A percentile compares a stretch with the other conserved stretches of the same genome.
Conservation (phyloP, 176 grass and related monocot genomes). For the Oryza punctata region DNA sequence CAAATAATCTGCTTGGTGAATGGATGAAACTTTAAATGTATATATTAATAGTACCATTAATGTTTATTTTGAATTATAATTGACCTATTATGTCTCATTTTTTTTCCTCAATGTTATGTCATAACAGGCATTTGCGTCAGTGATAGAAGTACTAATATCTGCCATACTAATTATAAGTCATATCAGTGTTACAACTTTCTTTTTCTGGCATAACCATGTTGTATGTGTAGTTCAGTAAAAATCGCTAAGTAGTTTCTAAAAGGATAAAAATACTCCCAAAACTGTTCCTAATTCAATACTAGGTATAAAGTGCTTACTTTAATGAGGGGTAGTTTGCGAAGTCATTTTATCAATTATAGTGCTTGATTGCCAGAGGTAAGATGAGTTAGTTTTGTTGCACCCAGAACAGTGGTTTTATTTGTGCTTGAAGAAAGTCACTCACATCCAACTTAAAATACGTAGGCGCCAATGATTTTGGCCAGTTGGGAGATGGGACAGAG, state of each 20-base stretch:
- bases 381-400: background rate
- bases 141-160: background rate
- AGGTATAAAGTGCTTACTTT: slow-evolving; percentile 5
- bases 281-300: slow-evolving; percentile 1
- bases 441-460: slow-evolving; percentile 32
- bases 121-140: background rate
- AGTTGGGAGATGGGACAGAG: slow-evolving; percentile 97
- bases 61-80: background rate
- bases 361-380: slow-evolving; percentile 11
- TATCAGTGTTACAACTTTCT: background rate
- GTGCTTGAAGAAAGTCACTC: slow-evolving; percentile 8
- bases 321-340: background rate
- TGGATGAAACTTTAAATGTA: background rate
- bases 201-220: background rate
- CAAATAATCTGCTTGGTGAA: background rate
- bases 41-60: background rate
- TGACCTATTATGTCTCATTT: slow-evolving; percentile 5
- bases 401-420: background rate
- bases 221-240: slow-evolving; percentile 6
- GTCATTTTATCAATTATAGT: slow-evolving; percentile 11
- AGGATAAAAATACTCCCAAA: background rate
- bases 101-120: background rate
- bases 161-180: background rate
- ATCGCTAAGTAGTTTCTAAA: background rate
- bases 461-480: slow-evolving; percentile 96